phyloP scores from a whole-genome alignment of 768 basidiomycete species.

The Rubroboletus pulcherrimus region DNA sequence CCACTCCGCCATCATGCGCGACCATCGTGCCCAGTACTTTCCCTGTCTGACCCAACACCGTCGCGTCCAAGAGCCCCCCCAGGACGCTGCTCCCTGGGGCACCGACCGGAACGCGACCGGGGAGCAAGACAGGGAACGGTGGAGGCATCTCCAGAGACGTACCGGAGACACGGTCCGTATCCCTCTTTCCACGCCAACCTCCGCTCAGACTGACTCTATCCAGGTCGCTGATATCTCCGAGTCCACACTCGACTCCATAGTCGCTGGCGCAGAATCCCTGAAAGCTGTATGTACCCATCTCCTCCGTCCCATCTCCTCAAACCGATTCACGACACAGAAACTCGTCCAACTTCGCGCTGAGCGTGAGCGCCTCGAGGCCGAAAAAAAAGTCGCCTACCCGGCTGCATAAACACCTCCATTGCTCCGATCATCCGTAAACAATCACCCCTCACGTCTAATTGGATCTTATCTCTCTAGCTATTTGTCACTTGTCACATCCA shows the following conservation, averaged over 20 bases:
- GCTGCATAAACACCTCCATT: constrained; percentile 25
- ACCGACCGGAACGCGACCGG: constrained; percentile 14
- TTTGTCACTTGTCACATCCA: neutral
- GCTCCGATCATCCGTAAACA: constrained; percentile 16
- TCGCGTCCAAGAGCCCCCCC: constrained; percentile 15
- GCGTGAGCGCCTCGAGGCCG: constrained; percentile 43
- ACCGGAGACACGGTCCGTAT: constrained; percentile 48
- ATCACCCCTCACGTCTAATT: constrained; percentile 25
- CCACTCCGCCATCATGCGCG: constrained; percentile 42
- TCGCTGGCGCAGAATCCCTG: constrained; percentile 53
- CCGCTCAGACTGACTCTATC: neutral
- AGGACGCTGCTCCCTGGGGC: neutral
- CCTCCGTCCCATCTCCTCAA: neutral
- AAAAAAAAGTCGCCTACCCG: constrained; percentile 33
- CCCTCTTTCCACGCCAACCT: neutral
- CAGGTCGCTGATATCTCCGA: constrained; percentile 64
- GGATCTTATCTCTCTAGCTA: constrained; percentile 28
- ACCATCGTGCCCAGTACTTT: constrained; percentile 34
- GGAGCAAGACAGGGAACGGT: constrained; percentile 46
- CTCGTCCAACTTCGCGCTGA: constrained; percentile 25
- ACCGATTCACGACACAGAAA: constrained; percentile 28
- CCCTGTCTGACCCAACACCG: constrained; percentile 27
- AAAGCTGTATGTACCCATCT: constrained; percentile 46
- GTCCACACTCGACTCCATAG: constrained; percentile 58
- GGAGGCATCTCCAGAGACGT: constrained; percentile 44